Evolutionary conservation across 805 yeast genomes (phyloP).

Genomic region (Wickerhamiella vanderwaltii): DNA sequence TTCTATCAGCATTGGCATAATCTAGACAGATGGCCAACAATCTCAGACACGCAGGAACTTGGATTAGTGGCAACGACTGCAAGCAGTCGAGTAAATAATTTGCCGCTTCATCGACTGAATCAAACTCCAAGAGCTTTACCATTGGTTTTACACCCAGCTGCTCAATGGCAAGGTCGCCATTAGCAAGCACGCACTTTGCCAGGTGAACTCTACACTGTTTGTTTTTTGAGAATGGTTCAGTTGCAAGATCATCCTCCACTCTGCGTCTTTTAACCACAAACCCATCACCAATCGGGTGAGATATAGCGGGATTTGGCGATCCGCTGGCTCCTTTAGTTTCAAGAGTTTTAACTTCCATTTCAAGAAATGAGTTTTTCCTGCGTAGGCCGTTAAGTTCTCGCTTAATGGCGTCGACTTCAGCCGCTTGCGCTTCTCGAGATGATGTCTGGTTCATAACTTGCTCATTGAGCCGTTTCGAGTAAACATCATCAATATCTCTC

Average conservation of each 20-base stretch:
- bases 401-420: conserved; percentile 4
- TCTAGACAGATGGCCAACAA: not conserved
- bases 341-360: conserved; percentile 5
- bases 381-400: not conserved
- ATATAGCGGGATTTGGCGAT: not conserved
- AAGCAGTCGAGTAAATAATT: not conserved
- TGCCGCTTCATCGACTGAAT: not conserved
- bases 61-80: not conserved
- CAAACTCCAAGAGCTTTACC: not conserved
- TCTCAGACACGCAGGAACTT: conserved; percentile 1
- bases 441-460: not conserved
- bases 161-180: not conserved
- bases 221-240: no score
- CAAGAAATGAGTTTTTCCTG: conserved; percentile 5
- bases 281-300: not conserved
- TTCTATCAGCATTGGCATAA: not conserved
- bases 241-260: not conserved
- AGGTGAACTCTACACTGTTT: not conserved
- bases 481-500: conserved; percentile 6
- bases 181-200: not conserved
- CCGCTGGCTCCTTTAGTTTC: not conserved
- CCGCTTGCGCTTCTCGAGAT: not conserved
- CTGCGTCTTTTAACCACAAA: conserved; percentile 1
- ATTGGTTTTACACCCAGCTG: not conserved
- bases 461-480: conserved; percentile 2